phyloP scores from a whole-genome alignment of 495 filamentous ascomycete species.

The Penicillium odoratum region DNA sequence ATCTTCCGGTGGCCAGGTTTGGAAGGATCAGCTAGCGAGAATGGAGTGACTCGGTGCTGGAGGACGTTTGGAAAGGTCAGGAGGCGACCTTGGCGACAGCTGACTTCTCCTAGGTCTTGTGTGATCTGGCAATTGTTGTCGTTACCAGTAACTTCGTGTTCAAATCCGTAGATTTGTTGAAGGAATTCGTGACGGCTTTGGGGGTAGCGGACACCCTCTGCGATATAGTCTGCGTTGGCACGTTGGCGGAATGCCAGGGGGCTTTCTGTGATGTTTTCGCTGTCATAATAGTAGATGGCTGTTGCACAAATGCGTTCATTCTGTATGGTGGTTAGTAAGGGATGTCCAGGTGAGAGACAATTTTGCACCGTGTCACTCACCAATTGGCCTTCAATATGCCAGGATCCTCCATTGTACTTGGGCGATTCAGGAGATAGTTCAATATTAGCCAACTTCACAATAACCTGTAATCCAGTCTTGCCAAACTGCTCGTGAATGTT shows the following conservation, averaged over 20 bases:
- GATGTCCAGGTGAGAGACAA: background rate
- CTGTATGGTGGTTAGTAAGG: conserved; percentile 6
- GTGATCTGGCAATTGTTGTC: conserved; percentile 18
- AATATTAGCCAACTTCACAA: conserved; percentile 64
- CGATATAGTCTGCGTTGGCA: conserved; percentile 9
- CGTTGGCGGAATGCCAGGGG: conserved; percentile 53
- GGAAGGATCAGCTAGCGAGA: conserved; percentile 46
- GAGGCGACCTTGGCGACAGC: conserved; percentile 31
- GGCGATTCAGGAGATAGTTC: conserved; percentile 59
- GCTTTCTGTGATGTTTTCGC: conserved; percentile 58
- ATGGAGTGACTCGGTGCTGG: conserved; percentile 55
- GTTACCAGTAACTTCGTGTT: background rate
- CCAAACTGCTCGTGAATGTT: conserved; percentile 28
- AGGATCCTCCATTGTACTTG: conserved; percentile 45
- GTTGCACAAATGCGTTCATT: conserved; percentile 61
- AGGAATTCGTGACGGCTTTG: conserved; percentile 31
- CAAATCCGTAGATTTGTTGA: conserved; percentile 31
- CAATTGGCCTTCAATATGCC: conserved; percentile 57
- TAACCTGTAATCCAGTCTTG: conserved; percentile 53
- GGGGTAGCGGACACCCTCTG: conserved; percentile 21
- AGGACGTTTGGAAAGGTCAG: conserved; percentile 36
- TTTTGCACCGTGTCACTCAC: conserved; percentile 20
- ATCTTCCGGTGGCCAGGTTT: conserved; percentile 57
- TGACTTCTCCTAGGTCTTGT: conserved; percentile 39
- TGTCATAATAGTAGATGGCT: conserved; percentile 62